Evolutionary conservation across 2,329 filamentous ascomycete genomes (phyloP).

Genomic region (Aspergillus sp.): DNA sequence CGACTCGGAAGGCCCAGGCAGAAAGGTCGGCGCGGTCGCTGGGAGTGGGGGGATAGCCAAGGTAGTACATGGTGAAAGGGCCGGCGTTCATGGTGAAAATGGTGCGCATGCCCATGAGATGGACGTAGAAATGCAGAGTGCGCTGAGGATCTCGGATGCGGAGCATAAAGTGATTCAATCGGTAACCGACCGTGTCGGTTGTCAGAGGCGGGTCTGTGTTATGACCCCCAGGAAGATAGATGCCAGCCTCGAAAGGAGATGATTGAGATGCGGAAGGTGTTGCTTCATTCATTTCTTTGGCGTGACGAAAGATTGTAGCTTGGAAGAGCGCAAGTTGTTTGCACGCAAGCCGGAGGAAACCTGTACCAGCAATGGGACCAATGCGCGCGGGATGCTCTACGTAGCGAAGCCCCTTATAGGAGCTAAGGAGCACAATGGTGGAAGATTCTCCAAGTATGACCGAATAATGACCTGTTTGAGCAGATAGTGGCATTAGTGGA

Average conservation of each 20-base stretch:
- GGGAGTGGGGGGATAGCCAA: conserved; percentile 38
- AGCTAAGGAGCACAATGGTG: too few species aligned
- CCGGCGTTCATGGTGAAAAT: conserved; percentile 44
- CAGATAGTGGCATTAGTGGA: too few species aligned
- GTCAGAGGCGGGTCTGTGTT: conserved; percentile 35
- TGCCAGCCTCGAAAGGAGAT: conserved; percentile 26
- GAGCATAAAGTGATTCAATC: conserved; percentile 43
- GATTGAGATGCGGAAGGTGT: too few species aligned
- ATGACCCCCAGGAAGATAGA: conserved; percentile 34
- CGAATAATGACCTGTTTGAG: too few species aligned
- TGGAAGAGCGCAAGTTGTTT: too few species aligned
- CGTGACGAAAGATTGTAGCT: too few species aligned
- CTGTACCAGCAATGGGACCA: too few species aligned
- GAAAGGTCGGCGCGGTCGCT: conserved; percentile 29
- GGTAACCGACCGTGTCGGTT: conserved; percentile 34
- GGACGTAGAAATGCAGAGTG: conserved; percentile 41
- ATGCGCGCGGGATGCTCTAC: too few species aligned
- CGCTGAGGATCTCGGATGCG: conserved; percentile 37
- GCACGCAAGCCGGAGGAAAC: too few species aligned
- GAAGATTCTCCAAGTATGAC: too few species aligned
- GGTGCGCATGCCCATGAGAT: conserved; percentile 43
- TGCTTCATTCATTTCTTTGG: too few species aligned
- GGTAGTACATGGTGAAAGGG: conserved; percentile 45
- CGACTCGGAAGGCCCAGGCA: conserved; percentile 32
- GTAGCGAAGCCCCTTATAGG: too few species aligned